phyloP scores from a whole-genome alignment of 2,329 filamentous ascomycete genomes.

The Diaporthe sp. region DNA sequence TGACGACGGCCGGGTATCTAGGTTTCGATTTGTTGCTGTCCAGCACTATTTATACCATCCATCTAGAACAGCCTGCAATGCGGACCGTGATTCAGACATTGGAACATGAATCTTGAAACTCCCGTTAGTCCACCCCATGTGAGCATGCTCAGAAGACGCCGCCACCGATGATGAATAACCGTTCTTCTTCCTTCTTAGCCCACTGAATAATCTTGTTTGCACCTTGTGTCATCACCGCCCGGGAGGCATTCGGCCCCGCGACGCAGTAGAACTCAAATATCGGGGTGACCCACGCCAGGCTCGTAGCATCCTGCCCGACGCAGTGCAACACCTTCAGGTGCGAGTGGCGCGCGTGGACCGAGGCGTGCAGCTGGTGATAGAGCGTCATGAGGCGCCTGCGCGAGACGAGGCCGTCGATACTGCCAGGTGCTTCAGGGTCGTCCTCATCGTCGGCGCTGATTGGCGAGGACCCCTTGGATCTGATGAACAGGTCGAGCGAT shows the following conservation, averaged over 20 bases:
- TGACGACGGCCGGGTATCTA: not conserved
- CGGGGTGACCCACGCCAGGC: conserved; percentile 91
- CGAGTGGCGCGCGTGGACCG: conserved; percentile 86
- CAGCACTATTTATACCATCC: conserved; percentile 3
- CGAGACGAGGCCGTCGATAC: conserved; percentile 62
- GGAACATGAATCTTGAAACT: not conserved
- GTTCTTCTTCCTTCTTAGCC: conserved; percentile 91
- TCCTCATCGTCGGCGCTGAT: conserved; percentile 37
- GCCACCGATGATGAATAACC: conserved; percentile 97
- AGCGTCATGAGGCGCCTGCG: conserved; percentile 83
- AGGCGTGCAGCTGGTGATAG: conserved; percentile 87
- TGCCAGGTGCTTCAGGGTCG: not conserved
- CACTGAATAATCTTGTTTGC: conserved; percentile 93
- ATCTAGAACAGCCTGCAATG: not conserved
- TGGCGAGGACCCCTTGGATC: conserved; percentile 16
- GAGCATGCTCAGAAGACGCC: conserved; percentile 76
- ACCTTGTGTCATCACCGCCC: conserved; percentile 80
- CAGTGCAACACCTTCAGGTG: conserved; percentile 90
- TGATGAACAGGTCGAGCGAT: conserved; percentile 79
- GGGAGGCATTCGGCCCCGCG: conserved; percentile 79
- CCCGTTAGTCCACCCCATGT: not conserved
- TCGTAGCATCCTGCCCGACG: conserved; percentile 80
- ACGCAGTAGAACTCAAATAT: conserved; percentile 96
- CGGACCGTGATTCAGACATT: not conserved
- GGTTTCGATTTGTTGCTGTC: not conserved